A percentile compares a stretch with the other conserved stretches of the same genome.
phyloP scores from a whole-genome alignment of 805 yeast genomes.

The Zygoascus tannicola region DNA sequence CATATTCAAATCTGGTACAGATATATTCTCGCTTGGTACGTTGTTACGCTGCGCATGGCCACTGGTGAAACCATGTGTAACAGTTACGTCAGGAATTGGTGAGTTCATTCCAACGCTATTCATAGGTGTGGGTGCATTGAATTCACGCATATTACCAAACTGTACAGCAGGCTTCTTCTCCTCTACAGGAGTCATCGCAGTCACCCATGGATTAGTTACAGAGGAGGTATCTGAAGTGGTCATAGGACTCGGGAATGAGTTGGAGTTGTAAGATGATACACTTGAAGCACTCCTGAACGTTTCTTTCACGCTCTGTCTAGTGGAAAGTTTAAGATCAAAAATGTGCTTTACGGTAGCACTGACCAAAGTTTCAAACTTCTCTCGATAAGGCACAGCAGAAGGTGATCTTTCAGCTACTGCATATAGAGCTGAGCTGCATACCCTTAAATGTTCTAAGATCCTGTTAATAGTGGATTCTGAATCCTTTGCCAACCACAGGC shows the following conservation, averaged over 20 bases:
- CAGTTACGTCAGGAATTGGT: not conserved
- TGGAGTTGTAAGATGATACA: not conserved
- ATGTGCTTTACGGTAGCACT: constrained; percentile 54
- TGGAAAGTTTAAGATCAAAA: constrained; percentile 34
- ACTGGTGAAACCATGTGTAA: not conserved
- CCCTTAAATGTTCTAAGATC: constrained; percentile 45
- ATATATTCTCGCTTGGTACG: not conserved
- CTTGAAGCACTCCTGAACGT: not conserved
- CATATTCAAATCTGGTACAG: not conserved
- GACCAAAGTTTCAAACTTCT: constrained; percentile 59
- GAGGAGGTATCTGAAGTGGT: not conserved
- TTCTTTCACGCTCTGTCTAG: not conserved
- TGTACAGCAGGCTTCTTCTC: not conserved
- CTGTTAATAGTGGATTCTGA: constrained; percentile 11
- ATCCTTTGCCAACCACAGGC: constrained; percentile 60
- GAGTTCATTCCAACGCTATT: not conserved
- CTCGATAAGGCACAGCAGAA: constrained; percentile 53
- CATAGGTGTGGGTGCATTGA: not conserved
- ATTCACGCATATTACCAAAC: not conserved
- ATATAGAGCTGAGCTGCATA: constrained; percentile 54
- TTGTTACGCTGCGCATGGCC: not conserved
- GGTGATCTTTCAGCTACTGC: constrained; percentile 59
- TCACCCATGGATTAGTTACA: not conserved
- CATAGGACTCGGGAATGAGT: not conserved
- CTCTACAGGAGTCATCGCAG: not conserved